phyloP scores from a whole-genome alignment of 139 green algal genomes.

The Bryopsis sp. region DNA sequence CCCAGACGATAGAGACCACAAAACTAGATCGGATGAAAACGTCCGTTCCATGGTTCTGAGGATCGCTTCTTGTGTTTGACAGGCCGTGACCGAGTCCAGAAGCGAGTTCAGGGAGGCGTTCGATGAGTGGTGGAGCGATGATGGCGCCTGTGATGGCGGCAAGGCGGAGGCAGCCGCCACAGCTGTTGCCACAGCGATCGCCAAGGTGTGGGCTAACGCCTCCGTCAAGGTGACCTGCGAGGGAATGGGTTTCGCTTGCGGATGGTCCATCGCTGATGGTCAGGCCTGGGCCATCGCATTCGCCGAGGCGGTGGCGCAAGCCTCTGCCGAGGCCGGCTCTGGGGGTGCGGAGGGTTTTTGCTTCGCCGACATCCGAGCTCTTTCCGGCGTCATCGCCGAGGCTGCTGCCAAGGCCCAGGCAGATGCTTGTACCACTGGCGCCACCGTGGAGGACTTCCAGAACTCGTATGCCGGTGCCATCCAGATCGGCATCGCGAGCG shows the following conservation, averaged over 20 bases:
- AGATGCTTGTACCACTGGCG: neutral
- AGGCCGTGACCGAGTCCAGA: no score
- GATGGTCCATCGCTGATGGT: neutral
- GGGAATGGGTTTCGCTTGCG: neutral
- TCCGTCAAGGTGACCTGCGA: neutral
- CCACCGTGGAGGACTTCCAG: no score
- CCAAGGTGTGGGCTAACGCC: neutral
- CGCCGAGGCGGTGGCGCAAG: neutral
- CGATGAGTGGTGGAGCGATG: no score
- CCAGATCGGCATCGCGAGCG: no score
- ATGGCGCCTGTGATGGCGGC: no score
- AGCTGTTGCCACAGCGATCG: neutral
- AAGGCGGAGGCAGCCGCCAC: no score
- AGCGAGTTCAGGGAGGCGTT: no score
- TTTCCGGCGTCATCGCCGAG: neutral
- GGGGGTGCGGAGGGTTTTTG: neutral
- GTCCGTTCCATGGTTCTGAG: no score
- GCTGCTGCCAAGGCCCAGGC: neutral
- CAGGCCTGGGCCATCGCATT: conserved; percentile 2
- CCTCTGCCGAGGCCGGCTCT: neutral
- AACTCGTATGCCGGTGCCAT: no score
- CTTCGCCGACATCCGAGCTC: neutral
- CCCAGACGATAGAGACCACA: no score
- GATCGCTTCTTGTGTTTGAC: no score
- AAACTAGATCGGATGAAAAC: no score